Conservation (phyloP, 2,329 filamentous ascomycete genomes). For the Zalaria sp. region DNA sequence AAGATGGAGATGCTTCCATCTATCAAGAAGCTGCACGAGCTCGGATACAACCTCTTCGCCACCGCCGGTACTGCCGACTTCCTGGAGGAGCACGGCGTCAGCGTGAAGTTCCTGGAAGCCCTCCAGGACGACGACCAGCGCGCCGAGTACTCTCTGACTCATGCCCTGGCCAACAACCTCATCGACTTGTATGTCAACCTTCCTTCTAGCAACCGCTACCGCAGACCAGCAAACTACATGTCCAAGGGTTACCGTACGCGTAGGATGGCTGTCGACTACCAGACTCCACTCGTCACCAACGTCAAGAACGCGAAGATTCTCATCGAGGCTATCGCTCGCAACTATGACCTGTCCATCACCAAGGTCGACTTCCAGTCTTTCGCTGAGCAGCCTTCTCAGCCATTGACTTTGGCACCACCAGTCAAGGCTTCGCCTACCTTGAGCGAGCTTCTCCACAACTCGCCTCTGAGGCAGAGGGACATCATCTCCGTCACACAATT, state of each 20-base stretch:
- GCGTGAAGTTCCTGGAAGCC: conserved; percentile 86
- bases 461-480: conserved; percentile 78
- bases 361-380: conserved; percentile 87
- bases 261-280: conserved; percentile 95
- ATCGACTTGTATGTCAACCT: conserved; percentile 99
- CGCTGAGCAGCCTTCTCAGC: conserved; percentile 21
- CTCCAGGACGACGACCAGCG: conserved; percentile 70
- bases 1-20: conserved; percentile 96
- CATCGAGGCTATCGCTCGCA: conserved; percentile 81
- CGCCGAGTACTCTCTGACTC: conserved; percentile 90
- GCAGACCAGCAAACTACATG: conserved; percentile 95
- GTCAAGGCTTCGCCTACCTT: conserved; percentile 42
- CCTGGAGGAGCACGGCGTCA: conserved; percentile 80
- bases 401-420: conserved; percentile 31
- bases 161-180: conserved; percentile 93
- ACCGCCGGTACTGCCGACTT: conserved; percentile 96
- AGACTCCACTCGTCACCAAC: conserved; percentile 93
- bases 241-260: conserved; percentile 93
- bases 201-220: conserved; percentile 96
- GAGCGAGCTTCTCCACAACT: conserved; percentile 59
- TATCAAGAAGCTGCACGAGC: conserved; percentile 71
- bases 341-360: conserved; percentile 72
- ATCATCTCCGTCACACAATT: conserved; percentile 90
- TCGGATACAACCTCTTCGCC: conserved; percentile 92
- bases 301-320: conserved; percentile 98